A percentile compares a stretch with the other conserved stretches of the same genome.
These are phyloP conservation scores for Metschnikowia hibisci DNA, from an alignment of 805 yeast genomes.

Conservation along the genomic window DNA sequence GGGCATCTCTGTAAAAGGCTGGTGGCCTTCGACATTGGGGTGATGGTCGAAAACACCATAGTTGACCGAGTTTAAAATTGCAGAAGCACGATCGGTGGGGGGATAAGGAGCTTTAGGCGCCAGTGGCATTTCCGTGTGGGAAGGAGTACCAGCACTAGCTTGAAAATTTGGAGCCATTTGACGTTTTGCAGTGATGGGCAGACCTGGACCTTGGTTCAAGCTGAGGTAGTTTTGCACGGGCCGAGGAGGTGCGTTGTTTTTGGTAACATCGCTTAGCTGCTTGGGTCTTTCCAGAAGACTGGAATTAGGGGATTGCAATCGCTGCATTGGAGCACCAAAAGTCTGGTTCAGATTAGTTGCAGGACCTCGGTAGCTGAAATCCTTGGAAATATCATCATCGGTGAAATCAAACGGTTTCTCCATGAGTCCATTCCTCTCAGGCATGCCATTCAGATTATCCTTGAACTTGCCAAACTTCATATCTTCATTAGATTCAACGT, in stretches of 20 bases:
- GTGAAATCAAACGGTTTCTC: conserved; percentile 3
- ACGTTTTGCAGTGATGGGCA: conserved; percentile 29
- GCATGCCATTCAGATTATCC: neutral
- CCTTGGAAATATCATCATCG: conserved; percentile 8
- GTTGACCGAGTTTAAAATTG: conserved; percentile 19
- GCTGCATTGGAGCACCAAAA: neutral
- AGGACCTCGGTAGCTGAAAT: conserved; percentile 13
- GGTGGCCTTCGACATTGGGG: conserved; percentile 44
- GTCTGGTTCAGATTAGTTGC: conserved; percentile 1
- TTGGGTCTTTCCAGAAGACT: conserved; percentile 33
- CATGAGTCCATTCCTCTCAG: neutral
- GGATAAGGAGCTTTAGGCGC: conserved; percentile 24
- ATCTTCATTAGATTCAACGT: conserved; percentile 17
- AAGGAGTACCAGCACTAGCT: conserved; percentile 27
- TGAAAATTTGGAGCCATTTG: conserved; percentile 32
- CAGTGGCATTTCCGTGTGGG: conserved; percentile 18
- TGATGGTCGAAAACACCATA: conserved; percentile 42
- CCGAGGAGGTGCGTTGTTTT: conserved; percentile 1
- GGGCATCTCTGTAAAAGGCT: conserved; percentile 40
- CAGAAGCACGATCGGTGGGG: conserved; percentile 15
- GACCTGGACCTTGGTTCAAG: conserved; percentile 20
- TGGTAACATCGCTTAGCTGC: conserved; percentile 31
- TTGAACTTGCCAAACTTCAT: conserved; percentile 15
- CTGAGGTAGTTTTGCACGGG: neutral
- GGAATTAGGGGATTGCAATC: conserved; percentile 13